phyloP scores from a whole-genome alignment of 495 filamentous ascomycete genomes.

The Ascodesmis nigricans region DNA sequence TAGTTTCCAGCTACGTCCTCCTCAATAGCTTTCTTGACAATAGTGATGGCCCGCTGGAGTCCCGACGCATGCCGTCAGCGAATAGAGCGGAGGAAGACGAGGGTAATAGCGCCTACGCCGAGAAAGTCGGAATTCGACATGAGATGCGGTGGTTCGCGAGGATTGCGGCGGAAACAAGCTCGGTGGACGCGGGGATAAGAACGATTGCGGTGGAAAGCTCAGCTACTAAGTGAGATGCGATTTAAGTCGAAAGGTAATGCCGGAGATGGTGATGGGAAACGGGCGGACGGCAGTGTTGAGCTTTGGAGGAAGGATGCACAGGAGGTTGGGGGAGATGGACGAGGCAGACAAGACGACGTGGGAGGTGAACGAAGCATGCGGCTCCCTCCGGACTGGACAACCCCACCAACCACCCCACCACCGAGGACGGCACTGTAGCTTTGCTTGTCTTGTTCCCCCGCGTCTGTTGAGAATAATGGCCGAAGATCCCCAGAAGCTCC shows the following conservation, averaged over 20 bases:
- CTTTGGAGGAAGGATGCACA: too few relatives aligned
- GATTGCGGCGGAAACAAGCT: background rate
- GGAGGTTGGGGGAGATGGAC: too few relatives aligned
- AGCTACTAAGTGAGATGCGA: too few relatives aligned
- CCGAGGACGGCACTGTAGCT: constrained; percentile 7
- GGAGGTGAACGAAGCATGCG: too few relatives aligned
- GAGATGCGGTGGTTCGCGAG: constrained; percentile 14
- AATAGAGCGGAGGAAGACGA: background rate
- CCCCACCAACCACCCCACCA: constrained; percentile 1
- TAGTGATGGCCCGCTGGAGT: constrained; percentile 51
- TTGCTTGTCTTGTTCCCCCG: too few relatives aligned
- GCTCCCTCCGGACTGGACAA: background rate
- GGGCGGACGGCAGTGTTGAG: too few relatives aligned
- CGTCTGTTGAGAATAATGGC: too few relatives aligned
- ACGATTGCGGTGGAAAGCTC: too few relatives aligned
- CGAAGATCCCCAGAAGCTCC: constrained; percentile 25
- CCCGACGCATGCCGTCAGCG: background rate
- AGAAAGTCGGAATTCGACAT: constrained; percentile 98
- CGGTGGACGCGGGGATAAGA: background rate
- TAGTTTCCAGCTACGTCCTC: constrained; percentile 88
- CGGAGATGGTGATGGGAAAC: too few relatives aligned
- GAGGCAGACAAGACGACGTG: too few relatives aligned
- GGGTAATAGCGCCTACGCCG: constrained; percentile 24
- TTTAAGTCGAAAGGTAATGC: background rate
- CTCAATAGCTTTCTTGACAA: constrained; percentile 93